Percentiles rank a stretch among this genome's conserved stretches.
phyloP scores from a whole-genome alignment of 148 eudicot species.

The Rhododendron simsii region DNA sequence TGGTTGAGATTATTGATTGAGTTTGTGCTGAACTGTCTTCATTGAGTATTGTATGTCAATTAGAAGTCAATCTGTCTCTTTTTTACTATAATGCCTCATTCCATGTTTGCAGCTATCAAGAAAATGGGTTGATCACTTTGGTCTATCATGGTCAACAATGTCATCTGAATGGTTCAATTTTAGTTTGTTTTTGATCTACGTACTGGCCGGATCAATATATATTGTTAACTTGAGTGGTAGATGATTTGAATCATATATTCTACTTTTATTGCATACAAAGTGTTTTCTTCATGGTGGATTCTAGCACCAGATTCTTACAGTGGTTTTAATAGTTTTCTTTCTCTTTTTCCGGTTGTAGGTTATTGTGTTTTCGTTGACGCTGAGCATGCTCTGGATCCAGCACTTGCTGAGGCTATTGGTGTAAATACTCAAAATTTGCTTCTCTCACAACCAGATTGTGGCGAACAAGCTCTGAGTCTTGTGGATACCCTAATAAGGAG shows the following conservation, averaged over 20 bases:
- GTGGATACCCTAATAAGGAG: constrained; percentile 94
- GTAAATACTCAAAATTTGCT: constrained; percentile 83
- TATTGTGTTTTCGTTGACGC: constrained; percentile 95
- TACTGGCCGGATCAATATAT: not conserved
- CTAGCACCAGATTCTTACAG: not conserved
- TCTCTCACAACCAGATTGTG: constrained; percentile 98
- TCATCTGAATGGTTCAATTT: not conserved
- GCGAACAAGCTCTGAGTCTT: constrained; percentile 96
- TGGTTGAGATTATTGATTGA: not conserved
- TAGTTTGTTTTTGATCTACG: not conserved
- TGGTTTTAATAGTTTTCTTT: not conserved
- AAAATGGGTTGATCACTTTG: not conserved
- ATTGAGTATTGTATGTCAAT: not conserved
- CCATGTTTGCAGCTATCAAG: not conserved
- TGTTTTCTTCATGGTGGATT: not conserved
- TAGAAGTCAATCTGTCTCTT: too few relatives aligned
- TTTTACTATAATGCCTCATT: not conserved
- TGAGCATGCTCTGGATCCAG: constrained; percentile 95
- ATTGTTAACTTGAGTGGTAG: not conserved
- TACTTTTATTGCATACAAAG: not conserved
- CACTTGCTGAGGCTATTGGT: constrained; percentile 83
- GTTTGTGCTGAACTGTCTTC: not conserved
- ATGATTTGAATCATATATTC: not conserved
- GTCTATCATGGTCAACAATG: not conserved
- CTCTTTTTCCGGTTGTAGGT: constrained; percentile 32